A percentile compares a stretch with the other conserved stretches of the same genome.
These are phyloP conservation scores for Acanthamoeba healyi DNA, from an alignment of 208 protist species.

Conservation along the genomic window DNA sequence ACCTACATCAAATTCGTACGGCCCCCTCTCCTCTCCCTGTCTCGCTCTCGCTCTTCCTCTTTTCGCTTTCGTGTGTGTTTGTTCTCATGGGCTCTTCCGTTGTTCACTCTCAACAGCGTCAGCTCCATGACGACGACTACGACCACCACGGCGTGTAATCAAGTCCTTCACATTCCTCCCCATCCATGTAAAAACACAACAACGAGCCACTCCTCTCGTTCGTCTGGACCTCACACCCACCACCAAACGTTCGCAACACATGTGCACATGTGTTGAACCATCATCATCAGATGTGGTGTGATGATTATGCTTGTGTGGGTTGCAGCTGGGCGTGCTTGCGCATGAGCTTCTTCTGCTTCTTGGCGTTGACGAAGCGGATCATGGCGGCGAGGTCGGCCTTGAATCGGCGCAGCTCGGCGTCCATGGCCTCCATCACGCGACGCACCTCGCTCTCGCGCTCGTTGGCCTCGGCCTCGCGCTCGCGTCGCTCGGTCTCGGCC, in stretches of 20 bases:
- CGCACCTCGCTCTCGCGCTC: neutral
- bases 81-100: too few species aligned
- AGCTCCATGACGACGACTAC: neutral
- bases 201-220: too few species aligned
- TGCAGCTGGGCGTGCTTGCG: too few species aligned
- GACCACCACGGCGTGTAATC: neutral
- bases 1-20: constrained; percentile 54
- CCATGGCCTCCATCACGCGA: neutral
- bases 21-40: neutral
- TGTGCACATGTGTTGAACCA: too few species aligned
- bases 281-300: too few species aligned
- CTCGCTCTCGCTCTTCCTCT: neutral
- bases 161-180: neutral
- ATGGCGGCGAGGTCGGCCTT: neutral
- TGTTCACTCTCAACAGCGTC: neutral
- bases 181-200: too few species aligned
- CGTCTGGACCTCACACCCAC: too few species aligned
- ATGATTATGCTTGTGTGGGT: too few species aligned
- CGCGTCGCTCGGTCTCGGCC: neutral
- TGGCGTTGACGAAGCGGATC: neutral
- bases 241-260: too few species aligned
- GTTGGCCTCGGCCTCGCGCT: neutral
- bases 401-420: constrained; percentile 21
- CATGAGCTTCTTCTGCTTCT: neutral
- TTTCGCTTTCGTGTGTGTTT: too few species aligned